Base-by-base conservation (phyloP, 1,139 yeast genomes). In the Saccharomycopsis crataegensis region DNA sequence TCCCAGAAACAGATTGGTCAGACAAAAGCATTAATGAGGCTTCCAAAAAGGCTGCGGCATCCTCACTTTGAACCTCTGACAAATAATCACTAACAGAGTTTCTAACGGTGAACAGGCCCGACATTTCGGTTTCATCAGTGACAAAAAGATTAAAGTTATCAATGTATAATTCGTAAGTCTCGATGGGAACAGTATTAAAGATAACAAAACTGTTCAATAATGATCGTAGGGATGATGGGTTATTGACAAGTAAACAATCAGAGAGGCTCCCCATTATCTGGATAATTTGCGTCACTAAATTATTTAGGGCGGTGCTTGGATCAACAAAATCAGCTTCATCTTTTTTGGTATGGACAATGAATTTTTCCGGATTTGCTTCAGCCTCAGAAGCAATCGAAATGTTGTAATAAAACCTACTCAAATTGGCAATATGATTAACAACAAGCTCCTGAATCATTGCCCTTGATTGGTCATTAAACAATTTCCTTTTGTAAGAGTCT, bases 51-150 rank as follows among this genome's bases (percentile, higher is more conserved):
- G 32, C 46, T n/a, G 31, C 69, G 65, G 49, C 62, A 38, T 56
- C 54, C 32, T 43, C 28, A 8, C 42, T 65, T 51, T 74, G 71
- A 49, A 78, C 59, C 42, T 79, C 83, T 0, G 74, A 65, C 22
- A 81, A 59, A 32, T 75, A 73, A 42, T 82, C 87, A 51, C 69
- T 66, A 1, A 79, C 65, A 0, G 82, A 71, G 53, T 82, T 86
- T 57, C 93, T 72, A 1, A 78, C 75, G 5, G 74, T 66, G 11
- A 69, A 67, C 7, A 70, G 74, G 33, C 76, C 70, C 1, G 78
- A 70, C 44, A 87, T 71, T 1, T 90, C 96, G 1, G 87, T 75
- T 55, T 86, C 88, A 46, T 82, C 85, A 6, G 88, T 78, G 6
- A 88, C 86, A 65, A 79, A 89, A 6, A 67, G 70, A 62, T 88